These are phyloP conservation scores for Amaranthus hypochondriacus DNA, from an alignment of 148 eudicot genomes.

Conservation along the genomic window DNA sequence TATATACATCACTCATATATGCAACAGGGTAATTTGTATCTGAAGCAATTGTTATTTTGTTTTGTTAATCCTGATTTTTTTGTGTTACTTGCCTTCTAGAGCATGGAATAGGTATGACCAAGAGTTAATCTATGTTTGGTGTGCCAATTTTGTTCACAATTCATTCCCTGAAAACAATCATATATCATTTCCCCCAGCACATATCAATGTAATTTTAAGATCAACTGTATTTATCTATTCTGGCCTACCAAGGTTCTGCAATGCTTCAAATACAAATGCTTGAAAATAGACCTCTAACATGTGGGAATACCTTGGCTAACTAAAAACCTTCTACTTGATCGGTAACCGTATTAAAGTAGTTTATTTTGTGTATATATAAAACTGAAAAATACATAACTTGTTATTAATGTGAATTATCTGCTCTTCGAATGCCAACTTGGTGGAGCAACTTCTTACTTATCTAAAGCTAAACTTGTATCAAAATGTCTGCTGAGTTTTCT, in stretches of 20 bases:
- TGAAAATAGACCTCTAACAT: not conserved
- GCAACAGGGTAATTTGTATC: constrained; percentile 24
- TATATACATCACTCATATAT: constrained; percentile 22
- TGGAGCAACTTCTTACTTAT: not conserved
- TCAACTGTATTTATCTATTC: not conserved
- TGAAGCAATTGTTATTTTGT: constrained; percentile 25
- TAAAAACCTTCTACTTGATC: not conserved
- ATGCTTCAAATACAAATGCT: not conserved
- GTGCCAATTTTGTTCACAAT: not conserved
- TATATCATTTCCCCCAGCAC: not conserved
- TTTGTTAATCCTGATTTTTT: constrained; percentile 12
- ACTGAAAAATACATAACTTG: not conserved
- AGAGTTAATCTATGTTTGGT: constrained; percentile 12
- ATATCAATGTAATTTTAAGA: not conserved
- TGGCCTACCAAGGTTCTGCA: not conserved
- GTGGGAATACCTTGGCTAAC: not conserved
- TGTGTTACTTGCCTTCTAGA: not conserved
- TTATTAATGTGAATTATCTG: not conserved
- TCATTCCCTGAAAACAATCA: not conserved
- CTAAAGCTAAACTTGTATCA: not conserved
- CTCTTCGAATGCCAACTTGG: not conserved
- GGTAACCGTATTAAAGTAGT: no score
- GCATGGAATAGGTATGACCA: not conserved
- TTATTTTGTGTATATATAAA: not conserved
- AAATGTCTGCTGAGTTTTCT: not conserved